Evolutionary conservation across 2,329 filamentous ascomycete species (phyloP).

Genomic region (Mariannaea elegans): DNA sequence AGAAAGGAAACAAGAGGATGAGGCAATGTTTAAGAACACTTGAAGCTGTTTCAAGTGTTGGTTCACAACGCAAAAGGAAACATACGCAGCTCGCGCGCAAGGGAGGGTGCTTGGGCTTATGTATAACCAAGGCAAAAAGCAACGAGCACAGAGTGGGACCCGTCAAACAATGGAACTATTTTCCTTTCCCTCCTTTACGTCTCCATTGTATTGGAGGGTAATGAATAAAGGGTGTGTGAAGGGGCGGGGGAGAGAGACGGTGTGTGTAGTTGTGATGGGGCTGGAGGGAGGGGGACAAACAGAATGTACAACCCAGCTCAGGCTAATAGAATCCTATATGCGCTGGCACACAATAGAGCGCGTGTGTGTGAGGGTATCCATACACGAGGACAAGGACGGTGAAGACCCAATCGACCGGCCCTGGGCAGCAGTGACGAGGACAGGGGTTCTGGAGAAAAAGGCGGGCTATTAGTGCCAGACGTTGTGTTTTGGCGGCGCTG

Average conservation of each 20-base stretch:
- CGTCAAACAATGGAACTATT: conserved; percentile 7
- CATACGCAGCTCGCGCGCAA: conserved; percentile 9
- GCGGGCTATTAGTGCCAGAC: conserved; percentile 17
- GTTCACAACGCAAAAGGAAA: neutral
- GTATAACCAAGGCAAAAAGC: conserved; percentile 14
- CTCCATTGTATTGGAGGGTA: conserved; percentile 21
- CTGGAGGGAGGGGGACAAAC: conserved; percentile 28
- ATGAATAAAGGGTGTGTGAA: conserved; percentile 18
- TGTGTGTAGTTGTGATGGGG: conserved; percentile 32
- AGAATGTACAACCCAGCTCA: conserved; percentile 28
- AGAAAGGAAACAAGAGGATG: neutral
- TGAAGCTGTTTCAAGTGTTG: neutral
- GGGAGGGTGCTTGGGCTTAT: conserved; percentile 19
- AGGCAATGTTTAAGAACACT: neutral
- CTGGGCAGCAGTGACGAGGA: conserved; percentile 30
- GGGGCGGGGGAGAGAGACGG: conserved; percentile 18
- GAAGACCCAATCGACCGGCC: conserved; percentile 10
- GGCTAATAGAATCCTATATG: conserved; percentile 34
- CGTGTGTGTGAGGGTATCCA: conserved; percentile 29
- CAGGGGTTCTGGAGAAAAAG: conserved; percentile 20
- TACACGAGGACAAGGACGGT: conserved; percentile 20
- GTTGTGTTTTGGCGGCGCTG: conserved; percentile 32
- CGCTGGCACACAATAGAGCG: conserved; percentile 32
- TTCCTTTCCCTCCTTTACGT: neutral
- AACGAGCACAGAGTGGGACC: conserved; percentile 9